Evolutionary conservation across 2,329 filamentous ascomycete genomes (phyloP), one percentile per base, ranked within the genome.

Genomic region (Colletotrichum sidae): DNA sequence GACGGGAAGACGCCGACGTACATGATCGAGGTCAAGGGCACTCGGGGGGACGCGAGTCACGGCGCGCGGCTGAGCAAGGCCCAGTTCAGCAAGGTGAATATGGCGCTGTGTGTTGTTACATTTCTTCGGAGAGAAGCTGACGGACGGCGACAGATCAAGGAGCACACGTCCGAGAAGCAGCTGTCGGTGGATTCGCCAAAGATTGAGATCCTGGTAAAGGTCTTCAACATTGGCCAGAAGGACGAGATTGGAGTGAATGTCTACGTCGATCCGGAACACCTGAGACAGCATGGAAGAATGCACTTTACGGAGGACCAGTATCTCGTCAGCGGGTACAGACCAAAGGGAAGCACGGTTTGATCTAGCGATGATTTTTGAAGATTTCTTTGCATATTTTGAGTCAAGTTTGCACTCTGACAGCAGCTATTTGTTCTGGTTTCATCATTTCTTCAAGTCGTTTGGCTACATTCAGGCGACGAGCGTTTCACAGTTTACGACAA

Each of bases 21-120:
- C 67, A 80, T 78, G 25, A 79, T 86, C 2, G 84, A 86, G 60
- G 84, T 86, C 41, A 86, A 86, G 69, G 77, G 82, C 1, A 85
- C 83, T 0, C 79, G 77, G 0, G 70, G 71, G 1, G 52, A 67
- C 2, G 78, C 73, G 47, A 70, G 75, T 2, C 79, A 76, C 6
- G 75, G 79, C 0, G 85, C 86, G 58, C 85, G 72, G 52, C 79
- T 86, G 74, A 84, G 80, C 68, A 76, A 78, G 37, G 67, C 69
- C 1, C 83, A 86, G 69, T 83, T 81, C 55, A 61, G 72, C 42
- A 71, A 73, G 67, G 81, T 82, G 69, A 69, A 77, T 57, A 7
- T 13, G 38, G 49, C 42, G 8, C 15, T 63, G 34, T 60, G 65
- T 2, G 50, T 7, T 10, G 41, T 38, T n/a, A 10, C 49, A 53